phyloP scores from a whole-genome alignment of 164 flowering plant genomes.

The Vitis rupestris region DNA sequence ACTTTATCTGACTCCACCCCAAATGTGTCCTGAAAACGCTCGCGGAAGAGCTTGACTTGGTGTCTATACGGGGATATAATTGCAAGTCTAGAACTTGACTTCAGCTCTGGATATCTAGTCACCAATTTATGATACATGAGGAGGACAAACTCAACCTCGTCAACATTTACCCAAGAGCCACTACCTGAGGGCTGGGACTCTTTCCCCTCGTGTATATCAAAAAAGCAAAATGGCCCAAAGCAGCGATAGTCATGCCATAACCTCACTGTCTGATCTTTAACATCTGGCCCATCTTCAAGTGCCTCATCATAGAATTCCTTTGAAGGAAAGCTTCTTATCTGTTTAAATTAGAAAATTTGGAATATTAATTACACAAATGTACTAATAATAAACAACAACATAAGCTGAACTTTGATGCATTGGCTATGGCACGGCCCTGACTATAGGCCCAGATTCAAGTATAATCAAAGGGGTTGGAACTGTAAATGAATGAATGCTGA shows the following conservation, averaged over 20 bases:
- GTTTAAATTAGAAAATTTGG: conserved; percentile 7
- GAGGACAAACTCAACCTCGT: conserved; percentile 82
- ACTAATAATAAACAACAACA: neutral
- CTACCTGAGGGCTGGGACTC: conserved; percentile 77
- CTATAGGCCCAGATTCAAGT: too few relatives aligned
- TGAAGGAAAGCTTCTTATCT: conserved; percentile 96
- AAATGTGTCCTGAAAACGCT: conserved; percentile 57
- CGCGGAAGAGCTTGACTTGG: conserved; percentile 80
- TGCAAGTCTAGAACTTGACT: conserved; percentile 76
- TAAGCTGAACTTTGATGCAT: too few relatives aligned
- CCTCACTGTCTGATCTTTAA: conserved; percentile 55
- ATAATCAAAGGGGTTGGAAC: too few relatives aligned
- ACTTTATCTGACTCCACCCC: conserved; percentile 65
- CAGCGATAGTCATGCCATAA: conserved; percentile 77
- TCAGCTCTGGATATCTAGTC: conserved; percentile 61
- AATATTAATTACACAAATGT: neutral
- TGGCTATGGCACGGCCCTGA: too few relatives aligned
- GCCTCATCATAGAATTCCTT: conserved; percentile 74
- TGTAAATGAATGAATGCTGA: too few relatives aligned
- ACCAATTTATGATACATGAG: conserved; percentile 69
- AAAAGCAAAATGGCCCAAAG: conserved; percentile 96
- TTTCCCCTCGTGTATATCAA: conserved; percentile 75
- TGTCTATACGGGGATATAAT: conserved; percentile 82
- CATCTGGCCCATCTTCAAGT: conserved; percentile 80
- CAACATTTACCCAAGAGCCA: conserved; percentile 79